Evolutionary conservation across 78 protist genomes (phyloP).

Genomic region (Dictyostelium firmibasis): DNA sequence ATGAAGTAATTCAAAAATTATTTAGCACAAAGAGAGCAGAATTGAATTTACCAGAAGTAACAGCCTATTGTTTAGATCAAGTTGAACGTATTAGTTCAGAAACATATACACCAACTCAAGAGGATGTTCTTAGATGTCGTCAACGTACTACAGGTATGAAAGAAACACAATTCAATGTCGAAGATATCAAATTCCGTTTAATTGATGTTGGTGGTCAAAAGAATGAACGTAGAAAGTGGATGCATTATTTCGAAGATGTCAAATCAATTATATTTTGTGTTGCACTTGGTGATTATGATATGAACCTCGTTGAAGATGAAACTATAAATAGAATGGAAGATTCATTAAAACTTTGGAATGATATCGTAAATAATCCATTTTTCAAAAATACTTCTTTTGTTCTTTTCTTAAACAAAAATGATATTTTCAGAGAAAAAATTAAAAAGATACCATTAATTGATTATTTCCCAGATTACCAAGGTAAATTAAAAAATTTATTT

Average conservation of each 20-base stretch:
- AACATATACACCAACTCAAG: slow-evolving; percentile 89
- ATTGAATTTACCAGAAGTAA: slow-evolving; percentile 52
- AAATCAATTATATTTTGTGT: slow-evolving; percentile 93
- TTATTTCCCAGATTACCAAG: slow-evolving; percentile 91
- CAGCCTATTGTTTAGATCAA: slow-evolving; percentile 14
- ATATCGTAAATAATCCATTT: slow-evolving; percentile 90
- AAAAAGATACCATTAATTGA: slow-evolving; percentile 49
- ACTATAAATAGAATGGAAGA: slow-evolving; percentile 93
- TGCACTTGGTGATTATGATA: slow-evolving; percentile 89
- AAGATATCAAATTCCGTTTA: slow-evolving; percentile 77
- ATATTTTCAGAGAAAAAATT: slow-evolving; percentile 91
- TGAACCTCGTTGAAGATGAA: slow-evolving; percentile 85
- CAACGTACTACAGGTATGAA: slow-evolving; percentile 95
- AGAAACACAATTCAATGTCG: slow-evolving; percentile 84
- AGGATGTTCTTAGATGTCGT: slow-evolving; percentile 93
- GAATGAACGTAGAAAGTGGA: slow-evolving; percentile 95
- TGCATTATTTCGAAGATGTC: slow-evolving; percentile 96
- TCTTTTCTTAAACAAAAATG: slow-evolving; percentile 95
- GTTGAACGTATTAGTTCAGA: slow-evolving; percentile 48
- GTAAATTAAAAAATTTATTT: background rate
- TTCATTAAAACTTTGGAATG: slow-evolving; percentile 87
- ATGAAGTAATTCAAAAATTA: slow-evolving; percentile 21
- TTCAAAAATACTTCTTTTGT: slow-evolving; percentile 92
- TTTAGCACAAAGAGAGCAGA: slow-evolving; percentile 9
- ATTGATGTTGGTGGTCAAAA: slow-evolving; percentile 98